Evolutionary conservation across 352 stramenopile genomes (phyloP).

Genomic region (Phytophthora macrochlamydospora): DNA sequence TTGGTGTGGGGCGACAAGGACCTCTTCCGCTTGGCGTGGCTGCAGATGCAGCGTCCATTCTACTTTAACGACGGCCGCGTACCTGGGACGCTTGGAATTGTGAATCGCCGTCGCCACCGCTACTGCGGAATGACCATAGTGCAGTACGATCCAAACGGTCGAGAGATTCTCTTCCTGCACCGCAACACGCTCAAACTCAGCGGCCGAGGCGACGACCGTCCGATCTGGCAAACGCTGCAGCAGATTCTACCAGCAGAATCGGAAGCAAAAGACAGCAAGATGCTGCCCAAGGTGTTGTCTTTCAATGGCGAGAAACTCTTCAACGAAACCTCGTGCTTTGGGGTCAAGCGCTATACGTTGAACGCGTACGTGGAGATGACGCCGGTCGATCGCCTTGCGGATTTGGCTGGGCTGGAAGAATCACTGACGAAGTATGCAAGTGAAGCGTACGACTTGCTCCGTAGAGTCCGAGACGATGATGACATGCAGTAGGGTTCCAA

Average conservation of each 20-base stretch:
- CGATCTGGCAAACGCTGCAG: constrained; percentile 55
- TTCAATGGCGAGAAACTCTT: constrained; percentile 68
- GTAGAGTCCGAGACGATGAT: constrained; percentile 2
- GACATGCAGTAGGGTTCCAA: neutral
- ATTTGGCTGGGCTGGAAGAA: constrained; percentile 22
- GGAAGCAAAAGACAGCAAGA: constrained; percentile 20
- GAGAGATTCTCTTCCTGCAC: constrained; percentile 52
- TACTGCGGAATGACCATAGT: constrained; percentile 61
- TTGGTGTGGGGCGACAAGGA: constrained; percentile 67
- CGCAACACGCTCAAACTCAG: constrained; percentile 72
- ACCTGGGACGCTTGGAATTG: constrained; percentile 45
- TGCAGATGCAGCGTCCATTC: constrained; percentile 35
- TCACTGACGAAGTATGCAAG: constrained; percentile 42
- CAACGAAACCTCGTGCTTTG: constrained; percentile 73
- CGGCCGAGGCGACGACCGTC: constrained; percentile 30
- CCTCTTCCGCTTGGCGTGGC: constrained; percentile 58
- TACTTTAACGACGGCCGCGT: constrained; percentile 45
- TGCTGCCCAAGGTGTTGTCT: constrained; percentile 47
- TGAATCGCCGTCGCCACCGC: constrained; percentile 38
- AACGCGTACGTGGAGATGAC: constrained; percentile 28
- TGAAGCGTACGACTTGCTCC: constrained; percentile 39
- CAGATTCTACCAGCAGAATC: constrained; percentile 30
- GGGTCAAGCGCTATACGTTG: constrained; percentile 55
- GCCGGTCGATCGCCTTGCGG: constrained; percentile 21
- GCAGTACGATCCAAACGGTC: constrained; percentile 47